These are phyloP conservation scores for Alternaria dauci DNA, from an alignment of 2,329 filamentous ascomycete species.

Conservation along the genomic window DNA sequence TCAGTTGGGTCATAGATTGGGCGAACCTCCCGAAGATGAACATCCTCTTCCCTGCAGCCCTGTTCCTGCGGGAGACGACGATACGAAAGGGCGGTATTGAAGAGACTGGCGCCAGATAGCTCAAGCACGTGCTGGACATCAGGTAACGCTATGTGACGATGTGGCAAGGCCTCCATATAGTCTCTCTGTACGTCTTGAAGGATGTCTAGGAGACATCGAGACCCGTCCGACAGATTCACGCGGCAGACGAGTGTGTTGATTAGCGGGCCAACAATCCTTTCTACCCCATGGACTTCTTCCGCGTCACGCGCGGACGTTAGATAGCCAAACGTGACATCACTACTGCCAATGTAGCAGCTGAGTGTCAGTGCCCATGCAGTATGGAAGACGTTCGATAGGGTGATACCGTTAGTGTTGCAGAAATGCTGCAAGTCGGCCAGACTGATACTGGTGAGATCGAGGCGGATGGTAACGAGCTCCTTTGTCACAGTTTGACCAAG, in stretches of 20 bases:
- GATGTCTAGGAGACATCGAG: constrained; percentile 48
- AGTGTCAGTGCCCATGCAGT: constrained; percentile 53
- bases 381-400: constrained; percentile 58
- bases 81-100: constrained; percentile 61
- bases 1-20: constrained; percentile 58
- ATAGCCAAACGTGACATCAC: constrained; percentile 57
- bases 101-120: constrained; percentile 48
- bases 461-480: constrained; percentile 36
- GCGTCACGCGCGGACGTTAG: constrained; percentile 53
- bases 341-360: constrained; percentile 48
- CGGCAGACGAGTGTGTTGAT: constrained; percentile 59
- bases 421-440: constrained; percentile 41
- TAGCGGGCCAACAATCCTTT: constrained; percentile 57
- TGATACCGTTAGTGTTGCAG: constrained; percentile 57
- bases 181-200: constrained; percentile 56
- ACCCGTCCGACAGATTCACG: constrained; percentile 48
- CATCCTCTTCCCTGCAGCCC: constrained; percentile 29
- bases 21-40: constrained; percentile 50
- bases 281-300: constrained; percentile 49
- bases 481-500: constrained; percentile 22
- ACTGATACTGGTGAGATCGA: constrained; percentile 39
- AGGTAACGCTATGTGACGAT: constrained; percentile 55
- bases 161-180: constrained; percentile 56
- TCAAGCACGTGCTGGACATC: constrained; percentile 57
- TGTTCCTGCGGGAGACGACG: constrained; percentile 51